phyloP scores from a whole-genome alignment of 78 protist species.

The Diacronema lutheri region DNA sequence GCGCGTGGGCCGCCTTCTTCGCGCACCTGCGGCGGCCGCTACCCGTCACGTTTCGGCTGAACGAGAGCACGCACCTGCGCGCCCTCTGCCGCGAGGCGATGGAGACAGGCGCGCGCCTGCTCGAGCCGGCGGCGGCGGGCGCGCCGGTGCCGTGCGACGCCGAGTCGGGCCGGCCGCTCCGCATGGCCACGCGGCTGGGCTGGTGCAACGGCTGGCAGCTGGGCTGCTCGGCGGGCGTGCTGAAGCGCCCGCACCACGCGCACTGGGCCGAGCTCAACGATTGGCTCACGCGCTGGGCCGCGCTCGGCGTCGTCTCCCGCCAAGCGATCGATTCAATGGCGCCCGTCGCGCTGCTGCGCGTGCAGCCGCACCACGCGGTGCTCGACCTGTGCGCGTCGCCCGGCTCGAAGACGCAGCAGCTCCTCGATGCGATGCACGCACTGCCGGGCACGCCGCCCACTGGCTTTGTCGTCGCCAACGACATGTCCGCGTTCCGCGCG shows the following conservation, averaged over 20 bases:
- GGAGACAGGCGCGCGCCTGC: not conserved
- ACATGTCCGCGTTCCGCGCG: not conserved
- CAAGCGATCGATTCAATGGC: constrained; percentile 27
- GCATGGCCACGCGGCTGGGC: not conserved
- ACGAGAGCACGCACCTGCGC: not conserved
- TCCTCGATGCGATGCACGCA: constrained; percentile 6
- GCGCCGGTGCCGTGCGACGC: no score
- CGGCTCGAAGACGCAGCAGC: constrained; percentile 45
- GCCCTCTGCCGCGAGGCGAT: not conserved
- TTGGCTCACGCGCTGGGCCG: not conserved
- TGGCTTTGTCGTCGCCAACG: constrained; percentile 36
- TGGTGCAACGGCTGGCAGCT: not conserved
- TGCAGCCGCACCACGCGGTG: constrained; percentile 13
- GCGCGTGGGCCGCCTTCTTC: not conserved
- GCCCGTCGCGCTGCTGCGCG: constrained; percentile 22
- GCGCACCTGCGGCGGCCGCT: not conserved
- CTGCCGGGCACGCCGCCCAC: not conserved
- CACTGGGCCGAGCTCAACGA: not conserved
- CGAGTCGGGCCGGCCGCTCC: not conserved
- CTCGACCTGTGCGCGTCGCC: constrained; percentile 50
- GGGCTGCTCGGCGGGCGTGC: not conserved
- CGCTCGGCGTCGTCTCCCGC: constrained; percentile 7
- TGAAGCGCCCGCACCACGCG: not conserved
- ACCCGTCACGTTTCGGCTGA: not conserved
- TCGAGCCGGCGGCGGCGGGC: not conserved